A percentile compares a stretch with the other conserved stretches of the same genome.
These are phyloP conservation scores for Camelina laxa DNA, from an alignment of 345 rosid genomes.

Conservation along the genomic window DNA sequence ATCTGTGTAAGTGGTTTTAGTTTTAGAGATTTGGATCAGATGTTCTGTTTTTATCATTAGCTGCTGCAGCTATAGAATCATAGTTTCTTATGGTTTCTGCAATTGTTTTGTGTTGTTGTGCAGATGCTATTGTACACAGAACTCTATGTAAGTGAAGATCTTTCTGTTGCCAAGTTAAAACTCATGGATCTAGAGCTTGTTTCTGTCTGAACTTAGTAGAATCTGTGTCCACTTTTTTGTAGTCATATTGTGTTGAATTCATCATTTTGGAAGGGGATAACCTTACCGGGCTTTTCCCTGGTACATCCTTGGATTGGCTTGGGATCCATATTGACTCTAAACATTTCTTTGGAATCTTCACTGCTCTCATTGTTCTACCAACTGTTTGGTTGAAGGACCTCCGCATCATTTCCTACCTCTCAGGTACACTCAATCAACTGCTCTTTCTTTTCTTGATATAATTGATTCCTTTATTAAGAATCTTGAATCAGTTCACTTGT, in stretches of 20 bases:
- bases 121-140: constrained; percentile 84
- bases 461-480: constrained; percentile 25
- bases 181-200: not conserved
- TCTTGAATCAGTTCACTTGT: constrained; percentile 19
- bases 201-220: constrained; percentile 20
- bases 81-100: constrained; percentile 19
- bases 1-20: constrained; percentile 59
- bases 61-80: not conserved
- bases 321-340: constrained; percentile 67
- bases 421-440: constrained; percentile 52
- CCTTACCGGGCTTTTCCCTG: constrained; percentile 82
- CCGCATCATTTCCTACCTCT: constrained; percentile 82
- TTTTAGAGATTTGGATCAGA: not conserved
- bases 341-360: constrained; percentile 78
- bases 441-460: not conserved
- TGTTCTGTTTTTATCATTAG: constrained; percentile 30
- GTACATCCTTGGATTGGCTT: constrained; percentile 63
- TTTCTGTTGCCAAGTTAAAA: not conserved
- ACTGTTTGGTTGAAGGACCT: constrained; percentile 86
- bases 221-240: constrained; percentile 42
- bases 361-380: constrained; percentile 78
- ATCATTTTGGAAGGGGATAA: constrained; percentile 94
- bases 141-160: constrained; percentile 66
- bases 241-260: constrained; percentile 93
- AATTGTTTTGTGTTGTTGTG: constrained; percentile 42